These are phyloP conservation scores for Pecoramyces ruminantium DNA, from an alignment of 192 early-diverging fungal species.

Conservation along the genomic window DNA sequence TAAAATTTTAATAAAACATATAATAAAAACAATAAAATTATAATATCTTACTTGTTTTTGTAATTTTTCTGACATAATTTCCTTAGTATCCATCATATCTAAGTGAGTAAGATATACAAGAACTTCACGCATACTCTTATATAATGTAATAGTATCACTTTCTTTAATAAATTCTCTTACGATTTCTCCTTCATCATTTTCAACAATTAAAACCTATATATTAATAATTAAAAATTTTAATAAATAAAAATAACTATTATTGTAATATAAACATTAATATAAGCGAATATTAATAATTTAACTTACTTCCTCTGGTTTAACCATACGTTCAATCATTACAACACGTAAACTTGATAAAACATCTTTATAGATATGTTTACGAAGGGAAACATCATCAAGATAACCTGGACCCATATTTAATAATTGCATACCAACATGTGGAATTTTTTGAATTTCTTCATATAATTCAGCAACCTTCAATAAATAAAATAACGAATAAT, in stretches of 20 bases:
- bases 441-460: constrained; percentile 57
- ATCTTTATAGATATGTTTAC: constrained; percentile 72
- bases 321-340: constrained; percentile 98
- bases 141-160: constrained; percentile 91
- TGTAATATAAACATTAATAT: not conserved
- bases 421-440: constrained; percentile 28
- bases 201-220: constrained; percentile 69
- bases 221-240: not conserved
- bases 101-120: constrained; percentile 95
- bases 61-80: constrained; percentile 90
- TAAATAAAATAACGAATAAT: too few species aligned
- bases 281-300: too few species aligned
- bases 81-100: constrained; percentile 82
- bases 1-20: not conserved
- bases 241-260: not conserved
- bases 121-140: constrained; percentile 96
- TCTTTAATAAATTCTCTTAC: constrained; percentile 94
- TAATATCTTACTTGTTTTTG: constrained; percentile 49
- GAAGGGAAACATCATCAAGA: constrained; percentile 11
- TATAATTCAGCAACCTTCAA: constrained; percentile 58
- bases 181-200: constrained; percentile 99
- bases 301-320: constrained; percentile 80
- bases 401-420: constrained; percentile 33
- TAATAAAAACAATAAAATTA: not conserved
- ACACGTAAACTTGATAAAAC: constrained; percentile 70